These are phyloP conservation scores for Parmales sp. DNA, from an alignment of 108 stramenopile genomes.

Conservation along the genomic window DNA sequence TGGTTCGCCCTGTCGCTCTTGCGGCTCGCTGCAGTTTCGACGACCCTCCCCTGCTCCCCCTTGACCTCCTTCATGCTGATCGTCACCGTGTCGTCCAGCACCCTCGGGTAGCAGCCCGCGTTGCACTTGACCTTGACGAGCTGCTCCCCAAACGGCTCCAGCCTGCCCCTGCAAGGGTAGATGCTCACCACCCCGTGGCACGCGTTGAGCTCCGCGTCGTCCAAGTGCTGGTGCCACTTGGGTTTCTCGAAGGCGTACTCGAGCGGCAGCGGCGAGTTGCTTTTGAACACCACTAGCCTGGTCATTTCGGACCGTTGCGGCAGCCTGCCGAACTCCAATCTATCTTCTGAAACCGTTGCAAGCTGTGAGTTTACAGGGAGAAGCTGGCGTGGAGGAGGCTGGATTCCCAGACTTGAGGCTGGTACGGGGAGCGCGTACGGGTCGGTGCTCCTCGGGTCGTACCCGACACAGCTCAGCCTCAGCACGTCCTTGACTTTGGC, in stretches of 20 bases:
- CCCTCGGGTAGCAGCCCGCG: background rate
- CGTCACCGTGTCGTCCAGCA: background rate
- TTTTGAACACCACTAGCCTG: background rate
- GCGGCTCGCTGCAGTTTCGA: background rate
- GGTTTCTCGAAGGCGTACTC: background rate
- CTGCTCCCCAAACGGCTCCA: background rate
- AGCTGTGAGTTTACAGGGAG: background rate
- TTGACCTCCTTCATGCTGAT: background rate
- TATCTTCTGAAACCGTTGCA: background rate
- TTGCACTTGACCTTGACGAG: background rate
- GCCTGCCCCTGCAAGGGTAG: background rate
- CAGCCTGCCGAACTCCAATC: background rate
- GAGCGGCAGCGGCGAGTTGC: background rate
- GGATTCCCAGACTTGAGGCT: background rate
- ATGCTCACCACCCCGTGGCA: background rate
- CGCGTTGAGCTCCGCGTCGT: background rate
- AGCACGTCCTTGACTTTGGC: background rate
- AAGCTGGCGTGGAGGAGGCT: background rate
- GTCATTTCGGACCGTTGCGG: background rate
- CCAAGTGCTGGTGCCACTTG: background rate
- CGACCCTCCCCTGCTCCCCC: background rate
- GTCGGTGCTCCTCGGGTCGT: constrained; percentile 8
- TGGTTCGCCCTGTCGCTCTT: background rate
- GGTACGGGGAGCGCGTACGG: background rate
- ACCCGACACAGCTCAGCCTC: background rate